These are phyloP conservation scores for Acanthamoeba sp. DNA, from an alignment of 208 protist species.

Conservation along the genomic window DNA sequence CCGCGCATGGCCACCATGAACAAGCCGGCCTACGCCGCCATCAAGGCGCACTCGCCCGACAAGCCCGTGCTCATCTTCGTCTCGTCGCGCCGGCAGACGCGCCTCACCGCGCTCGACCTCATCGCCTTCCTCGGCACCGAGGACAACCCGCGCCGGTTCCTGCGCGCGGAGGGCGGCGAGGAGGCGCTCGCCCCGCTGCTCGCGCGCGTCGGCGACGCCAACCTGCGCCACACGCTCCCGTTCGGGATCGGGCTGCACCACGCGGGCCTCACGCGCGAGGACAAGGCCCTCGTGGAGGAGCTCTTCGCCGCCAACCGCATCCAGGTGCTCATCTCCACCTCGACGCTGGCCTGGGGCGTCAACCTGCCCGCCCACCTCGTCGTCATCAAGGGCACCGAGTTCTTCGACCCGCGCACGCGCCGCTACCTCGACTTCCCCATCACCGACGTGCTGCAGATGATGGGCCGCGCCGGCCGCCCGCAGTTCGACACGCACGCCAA, in stretches of 20 bases:
- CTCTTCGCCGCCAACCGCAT: conserved; percentile 93
- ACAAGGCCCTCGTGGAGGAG: conserved; percentile 92
- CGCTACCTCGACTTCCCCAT: conserved; percentile 99
- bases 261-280: conserved; percentile 93
- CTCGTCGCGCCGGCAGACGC: conserved; percentile 98
- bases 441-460: conserved; percentile 99
- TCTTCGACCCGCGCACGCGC: conserved; percentile 97
- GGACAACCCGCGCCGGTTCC: conserved; percentile 95
- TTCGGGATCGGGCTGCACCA: conserved; percentile 99
- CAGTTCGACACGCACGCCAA: conserved; percentile 97
- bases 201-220: conserved; percentile 82
- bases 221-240: conserved; percentile 94
- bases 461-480: conserved; percentile 98
- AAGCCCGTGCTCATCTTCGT: conserved; percentile 99
- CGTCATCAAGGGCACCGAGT: conserved; percentile 99
- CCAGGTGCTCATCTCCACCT: conserved; percentile 98
- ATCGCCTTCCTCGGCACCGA: conserved; percentile 96
- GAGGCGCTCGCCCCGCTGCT: conserved; percentile 92
- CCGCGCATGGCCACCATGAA: conserved; percentile 99
- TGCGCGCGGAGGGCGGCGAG: conserved; percentile 91
- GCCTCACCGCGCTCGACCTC: conserved; percentile 98
- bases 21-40: conserved; percentile 98
- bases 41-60: conserved; percentile 92
- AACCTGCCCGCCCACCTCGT: conserved; percentile 99
- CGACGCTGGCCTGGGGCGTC: conserved; percentile 99